Conservation (phyloP, 2,329 filamentous ascomycete genomes). For the Venturia effusa region DNA sequence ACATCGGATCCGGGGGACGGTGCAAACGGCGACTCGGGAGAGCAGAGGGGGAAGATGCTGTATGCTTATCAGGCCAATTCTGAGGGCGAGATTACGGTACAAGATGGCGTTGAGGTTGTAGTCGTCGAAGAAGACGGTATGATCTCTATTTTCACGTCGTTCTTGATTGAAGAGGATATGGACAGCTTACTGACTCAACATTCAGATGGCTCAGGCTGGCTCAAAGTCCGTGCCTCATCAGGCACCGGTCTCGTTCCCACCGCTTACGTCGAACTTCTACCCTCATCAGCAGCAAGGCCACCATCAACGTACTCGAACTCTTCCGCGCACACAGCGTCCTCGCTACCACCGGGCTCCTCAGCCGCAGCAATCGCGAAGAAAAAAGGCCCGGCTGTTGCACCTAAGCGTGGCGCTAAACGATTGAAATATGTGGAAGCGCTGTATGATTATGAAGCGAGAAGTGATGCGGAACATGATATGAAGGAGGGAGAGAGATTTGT, state of each 20-base stretch:
- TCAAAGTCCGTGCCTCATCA: conserved; percentile 64
- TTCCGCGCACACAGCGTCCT: conserved; percentile 44
- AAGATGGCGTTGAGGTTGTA: conserved; percentile 66
- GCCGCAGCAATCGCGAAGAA: conserved; percentile 49
- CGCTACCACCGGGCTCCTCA: conserved; percentile 19
- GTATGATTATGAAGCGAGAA: conserved; percentile 83
- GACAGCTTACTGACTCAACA: conserved; percentile 15
- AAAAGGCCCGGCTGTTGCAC: conserved; percentile 85
- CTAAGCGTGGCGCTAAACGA: conserved; percentile 84
- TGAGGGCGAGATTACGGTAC: conserved; percentile 69
- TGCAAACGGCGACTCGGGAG: conserved; percentile 16
- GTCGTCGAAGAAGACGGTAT: conserved; percentile 83
- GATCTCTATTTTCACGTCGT: conserved; percentile 20
- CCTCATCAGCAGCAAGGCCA: conserved; percentile 25
- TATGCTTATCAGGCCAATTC: conserved; percentile 75
- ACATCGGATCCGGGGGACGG: conserved; percentile 29
- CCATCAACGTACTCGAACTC: conserved; percentile 62
- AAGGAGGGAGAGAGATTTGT: conserved; percentile 84
- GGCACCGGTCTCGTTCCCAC: conserved; percentile 81
- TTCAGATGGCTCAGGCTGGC: conserved; percentile 83
- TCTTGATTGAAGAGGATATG: not conserved
- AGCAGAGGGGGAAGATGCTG: conserved; percentile 75
- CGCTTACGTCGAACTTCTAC: conserved; percentile 61
- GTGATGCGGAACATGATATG: conserved; percentile 84
- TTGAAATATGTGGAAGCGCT: conserved; percentile 85